A percentile compares a stretch with the other conserved stretches of the same genome.
Evolutionary conservation across 371 early-diverging fungal genomes (phyloP).

Genomic region (Mucor mucedo): DNA sequence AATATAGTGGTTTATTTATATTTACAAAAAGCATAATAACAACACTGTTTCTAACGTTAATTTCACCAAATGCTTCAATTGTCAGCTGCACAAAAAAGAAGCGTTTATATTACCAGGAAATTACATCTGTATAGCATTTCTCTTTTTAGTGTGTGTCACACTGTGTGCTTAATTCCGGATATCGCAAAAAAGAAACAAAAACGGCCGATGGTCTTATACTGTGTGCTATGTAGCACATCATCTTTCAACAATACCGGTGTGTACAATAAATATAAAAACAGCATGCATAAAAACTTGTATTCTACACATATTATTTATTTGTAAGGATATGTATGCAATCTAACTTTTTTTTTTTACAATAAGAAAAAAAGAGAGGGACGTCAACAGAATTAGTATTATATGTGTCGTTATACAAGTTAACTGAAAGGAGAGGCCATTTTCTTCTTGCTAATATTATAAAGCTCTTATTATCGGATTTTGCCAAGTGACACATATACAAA

Average conservation of each 20-base stretch:
- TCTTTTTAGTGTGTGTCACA: no score
- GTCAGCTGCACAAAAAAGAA: not conserved
- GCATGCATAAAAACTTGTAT: not conserved
- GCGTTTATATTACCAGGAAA: no score
- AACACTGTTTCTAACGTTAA: not conserved
- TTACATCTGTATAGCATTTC: no score
- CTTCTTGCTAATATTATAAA: not conserved
- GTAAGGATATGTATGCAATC: not conserved
- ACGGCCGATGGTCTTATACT: no score
- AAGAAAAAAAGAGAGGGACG: not conserved
- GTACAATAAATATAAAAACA: not conserved
- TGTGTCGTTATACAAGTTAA: constrained; percentile 4
- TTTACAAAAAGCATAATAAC: not conserved
- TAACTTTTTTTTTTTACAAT: not conserved
- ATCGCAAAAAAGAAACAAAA: no score
- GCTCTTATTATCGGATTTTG: no score
- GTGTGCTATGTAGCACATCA: not conserved
- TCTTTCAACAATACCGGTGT: not conserved
- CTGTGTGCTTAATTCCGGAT: not conserved
- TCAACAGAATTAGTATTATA: not conserved
- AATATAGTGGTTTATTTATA: no score
- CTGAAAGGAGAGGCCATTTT: not conserved
- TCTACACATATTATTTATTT: not conserved
- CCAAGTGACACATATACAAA: no score
- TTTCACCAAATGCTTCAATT: not conserved